Evolutionary conservation across 306 rosid genomes (phyloP), one percentile per base, ranked within the genome.

Genomic region (Vicia villosa): DNA sequence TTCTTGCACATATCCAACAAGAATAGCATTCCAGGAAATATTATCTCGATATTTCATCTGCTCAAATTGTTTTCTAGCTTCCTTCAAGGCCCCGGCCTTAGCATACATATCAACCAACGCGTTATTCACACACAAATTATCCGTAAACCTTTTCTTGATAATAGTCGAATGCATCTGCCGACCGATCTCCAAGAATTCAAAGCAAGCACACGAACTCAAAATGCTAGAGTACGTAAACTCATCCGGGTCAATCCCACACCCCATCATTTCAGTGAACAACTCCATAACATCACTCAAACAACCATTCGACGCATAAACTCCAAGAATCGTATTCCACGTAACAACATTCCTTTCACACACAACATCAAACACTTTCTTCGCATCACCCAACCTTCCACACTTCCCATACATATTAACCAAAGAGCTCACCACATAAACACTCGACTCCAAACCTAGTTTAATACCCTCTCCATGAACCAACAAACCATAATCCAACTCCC

Each of bases 61-160:
- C 79, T 88, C 97, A 52, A 91, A 91, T 36, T 83, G 91, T 73
- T 86, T 86, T 73, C 87, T 77, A 1, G 93, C 93, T 68, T 88
- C 93, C 61, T 63, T 75, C 74, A 85, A 71, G 64, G 69, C 82
- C 67, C 97, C 89, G 3, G 91, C 89, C 75, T 91, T 91, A 26
- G 89, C 89, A 72, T 89, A 91, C 97, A 91, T 89, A 81, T 89
- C 91, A 49, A 83, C 76, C 83, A 91, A 81, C 3, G 97, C 96
- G 75, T 88, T 91, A 56, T 78, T 85, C 45, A 85, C 87, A 28
- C 66, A 89, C 65, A 89, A 68, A 81, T 91, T 91, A 42, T 64
- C 61, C 5, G 82, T 47, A 36, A 82, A 70, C 22, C 82, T 75
- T 71, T 77, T 89, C 86, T 87, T 89, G 75, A 91, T 70, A 62